Base-by-base conservation (phyloP, 2,329 filamentous ascomycete genomes). In the Aschersonia sp. region DNA sequence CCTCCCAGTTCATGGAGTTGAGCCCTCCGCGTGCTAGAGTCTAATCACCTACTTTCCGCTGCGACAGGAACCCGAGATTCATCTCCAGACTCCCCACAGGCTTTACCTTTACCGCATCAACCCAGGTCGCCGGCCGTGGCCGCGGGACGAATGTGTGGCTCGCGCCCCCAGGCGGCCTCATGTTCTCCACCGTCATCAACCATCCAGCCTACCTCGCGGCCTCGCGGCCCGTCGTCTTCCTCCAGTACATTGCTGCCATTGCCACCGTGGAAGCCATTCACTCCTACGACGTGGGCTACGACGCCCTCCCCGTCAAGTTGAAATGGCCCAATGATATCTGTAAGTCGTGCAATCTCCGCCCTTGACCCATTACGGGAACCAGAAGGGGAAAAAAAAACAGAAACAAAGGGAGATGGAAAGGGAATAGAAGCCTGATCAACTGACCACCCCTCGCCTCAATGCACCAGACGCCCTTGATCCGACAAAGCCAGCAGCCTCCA, bases 321-420 rank as follows among this genome's bases (percentile, higher is more conserved):
- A 98, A 98, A 64, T 98, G 92, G 92, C 92, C 92, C 9, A 98
- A 98, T 58, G 92, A 98, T 59, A 86, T 98, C 47, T 90, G 79
- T 81, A 64, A 62, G 73, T 64, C 5, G 7, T n/a, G 9, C 9
- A 41, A 12, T 4, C 14, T n/a, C 31, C 8, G 22, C 32, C 30
- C 8, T 7, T 8, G 22, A 4, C 11, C 45, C 32, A 22, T 22
- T 2, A 22, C 2, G 22, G 22, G 22, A 22, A 3, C 22, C 14
- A 41, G n/a, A 8, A 29, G 12, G 5, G 11, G 6, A 5, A 12
- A 41, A 31, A 9, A 32, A 44, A 43, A 47, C 30, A 14, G 45
- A 43, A 44, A 39, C 2, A 39, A 12, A 9, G 2, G 12, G 35
- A 39, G 35, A 39, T 8, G 12, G 8, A 39, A 39, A 39, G 8